phyloP scores from a whole-genome alignment of 352 stramenopile species.

The Globisporangium megalacanthum region DNA sequence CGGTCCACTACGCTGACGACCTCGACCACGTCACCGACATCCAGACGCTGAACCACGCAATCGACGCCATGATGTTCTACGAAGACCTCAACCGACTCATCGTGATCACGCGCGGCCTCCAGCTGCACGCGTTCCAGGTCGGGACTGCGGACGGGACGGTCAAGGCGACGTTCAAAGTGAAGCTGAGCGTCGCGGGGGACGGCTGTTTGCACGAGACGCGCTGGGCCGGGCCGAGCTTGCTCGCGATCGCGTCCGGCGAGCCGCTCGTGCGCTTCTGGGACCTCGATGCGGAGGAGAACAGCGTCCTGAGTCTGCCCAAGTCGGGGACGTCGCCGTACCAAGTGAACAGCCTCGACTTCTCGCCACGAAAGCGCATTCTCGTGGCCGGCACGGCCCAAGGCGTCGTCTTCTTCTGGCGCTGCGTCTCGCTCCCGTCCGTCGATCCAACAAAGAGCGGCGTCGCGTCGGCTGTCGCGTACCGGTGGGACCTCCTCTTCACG shows the following conservation, averaged over 20 bases:
- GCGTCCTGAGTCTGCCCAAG: slow-evolving; percentile 80
- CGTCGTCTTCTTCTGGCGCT: slow-evolving; percentile 87
- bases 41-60: slow-evolving; percentile 75
- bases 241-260: slow-evolving; percentile 88
- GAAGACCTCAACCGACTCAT: slow-evolving; percentile 77
- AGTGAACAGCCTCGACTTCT: slow-evolving; percentile 87
- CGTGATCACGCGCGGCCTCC: slow-evolving; percentile 86
- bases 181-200: slow-evolving; percentile 86
- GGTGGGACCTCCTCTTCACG: slow-evolving; percentile 68
- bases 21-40: slow-evolving; percentile 90
- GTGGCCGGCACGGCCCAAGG: slow-evolving; percentile 85
- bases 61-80: slow-evolving; percentile 90
- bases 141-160: slow-evolving; percentile 70
- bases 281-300: slow-evolving; percentile 89
- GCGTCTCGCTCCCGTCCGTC: slow-evolving; percentile 32
- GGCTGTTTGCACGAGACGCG: slow-evolving; percentile 73
- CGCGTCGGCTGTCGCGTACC: slow-evolving; percentile 26
- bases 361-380: slow-evolving; percentile 79
- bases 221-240: slow-evolving; percentile 86
- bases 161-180: slow-evolving; percentile 82
- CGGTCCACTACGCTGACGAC: slow-evolving; percentile 90
- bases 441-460: not conserved
- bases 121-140: slow-evolving; percentile 91
- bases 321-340: slow-evolving; percentile 39
- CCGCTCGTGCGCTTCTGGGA: slow-evolving; percentile 91